A percentile compares a stretch with the other conserved stretches of the same genome.
phyloP scores from a whole-genome alignment of 768 basidiomycete genomes.

The Leccinum longicurvipes region DNA sequence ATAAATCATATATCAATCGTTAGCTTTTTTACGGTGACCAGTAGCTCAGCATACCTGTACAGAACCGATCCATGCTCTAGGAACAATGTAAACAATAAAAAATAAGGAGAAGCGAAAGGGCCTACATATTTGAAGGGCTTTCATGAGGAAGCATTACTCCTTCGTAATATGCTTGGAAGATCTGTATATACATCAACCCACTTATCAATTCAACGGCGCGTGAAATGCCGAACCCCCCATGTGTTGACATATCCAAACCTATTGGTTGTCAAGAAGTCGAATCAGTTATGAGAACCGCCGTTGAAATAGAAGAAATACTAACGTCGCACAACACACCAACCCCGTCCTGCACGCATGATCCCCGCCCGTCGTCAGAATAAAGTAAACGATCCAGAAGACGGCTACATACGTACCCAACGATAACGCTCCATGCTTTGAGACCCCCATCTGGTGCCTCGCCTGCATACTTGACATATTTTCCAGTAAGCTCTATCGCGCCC shows the following conservation, averaged over 20 bases:
- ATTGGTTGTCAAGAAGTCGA: not conserved
- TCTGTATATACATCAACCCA: conserved; percentile 33
- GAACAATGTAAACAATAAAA: not conserved
- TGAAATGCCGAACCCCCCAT: conserved; percentile 56
- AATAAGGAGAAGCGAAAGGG: not conserved
- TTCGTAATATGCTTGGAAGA: conserved; percentile 74
- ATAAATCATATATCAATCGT: not conserved
- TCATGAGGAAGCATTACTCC: conserved; percentile 44
- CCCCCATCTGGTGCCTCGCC: conserved; percentile 31
- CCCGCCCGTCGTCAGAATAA: not conserved
- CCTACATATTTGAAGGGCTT: conserved; percentile 63
- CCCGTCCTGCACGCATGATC: conserved; percentile 8
- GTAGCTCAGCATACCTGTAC: conserved; percentile 46
- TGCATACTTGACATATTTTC: conserved; percentile 19
- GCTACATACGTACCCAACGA: conserved; percentile 22
- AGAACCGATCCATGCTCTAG: conserved; percentile 79
- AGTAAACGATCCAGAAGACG: no score
- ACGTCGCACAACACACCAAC: conserved; percentile 40
- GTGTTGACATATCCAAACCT: conserved; percentile 71
- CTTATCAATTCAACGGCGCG: not conserved
- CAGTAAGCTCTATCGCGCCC: not conserved
- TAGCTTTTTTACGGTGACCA: not conserved
- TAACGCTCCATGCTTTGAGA: conserved; percentile 31
- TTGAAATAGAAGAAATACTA: conserved; percentile 11
- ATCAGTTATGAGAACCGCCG: not conserved